Evolutionary conservation across 805 yeast genomes (phyloP).

Genomic region (Yamadazyma akitaensis): DNA sequence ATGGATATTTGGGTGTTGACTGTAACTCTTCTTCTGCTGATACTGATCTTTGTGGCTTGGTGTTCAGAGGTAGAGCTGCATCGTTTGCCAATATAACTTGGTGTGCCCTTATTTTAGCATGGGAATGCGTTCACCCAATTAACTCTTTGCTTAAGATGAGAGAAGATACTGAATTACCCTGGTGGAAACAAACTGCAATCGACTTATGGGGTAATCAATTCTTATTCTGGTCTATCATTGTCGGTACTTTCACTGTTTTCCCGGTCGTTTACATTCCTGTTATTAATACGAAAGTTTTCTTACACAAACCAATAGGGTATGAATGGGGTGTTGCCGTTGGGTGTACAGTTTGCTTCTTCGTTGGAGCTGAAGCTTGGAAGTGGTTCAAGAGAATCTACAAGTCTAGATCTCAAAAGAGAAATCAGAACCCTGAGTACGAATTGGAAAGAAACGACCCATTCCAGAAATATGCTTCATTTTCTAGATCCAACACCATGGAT

Average conservation of each 20-base stretch:
- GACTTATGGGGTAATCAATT: constrained; percentile 37
- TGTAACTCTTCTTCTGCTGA: constrained; percentile 28
- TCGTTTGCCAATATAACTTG: constrained; percentile 39
- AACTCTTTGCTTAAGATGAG: constrained; percentile 36
- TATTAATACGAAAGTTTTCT: constrained; percentile 36
- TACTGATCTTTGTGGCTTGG: constrained; percentile 25
- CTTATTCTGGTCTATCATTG: constrained; percentile 36
- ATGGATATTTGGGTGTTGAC: constrained; percentile 35
- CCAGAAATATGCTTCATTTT: constrained; percentile 37
- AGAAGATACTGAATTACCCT: constrained; percentile 32
- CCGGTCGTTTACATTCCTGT: constrained; percentile 42
- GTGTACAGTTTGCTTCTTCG: constrained; percentile 25
- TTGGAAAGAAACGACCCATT: constrained; percentile 41
- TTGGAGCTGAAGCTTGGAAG: constrained; percentile 37
- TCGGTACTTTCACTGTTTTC: constrained; percentile 35
- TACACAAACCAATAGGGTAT: constrained; percentile 36
- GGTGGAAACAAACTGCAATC: constrained; percentile 35
- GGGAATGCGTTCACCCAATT: constrained; percentile 39
- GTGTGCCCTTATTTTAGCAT: constrained; percentile 39
- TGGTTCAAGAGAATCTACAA: constrained; percentile 37
- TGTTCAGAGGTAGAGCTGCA: constrained; percentile 37
- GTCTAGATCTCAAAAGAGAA: constrained; percentile 17
- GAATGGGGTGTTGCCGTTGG: constrained; percentile 40
- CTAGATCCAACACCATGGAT: constrained; percentile 35
- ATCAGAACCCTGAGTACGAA: constrained; percentile 33